These are phyloP conservation scores for Candida corydali DNA, from an alignment of 805 yeast genomes.

Conservation along the genomic window DNA sequence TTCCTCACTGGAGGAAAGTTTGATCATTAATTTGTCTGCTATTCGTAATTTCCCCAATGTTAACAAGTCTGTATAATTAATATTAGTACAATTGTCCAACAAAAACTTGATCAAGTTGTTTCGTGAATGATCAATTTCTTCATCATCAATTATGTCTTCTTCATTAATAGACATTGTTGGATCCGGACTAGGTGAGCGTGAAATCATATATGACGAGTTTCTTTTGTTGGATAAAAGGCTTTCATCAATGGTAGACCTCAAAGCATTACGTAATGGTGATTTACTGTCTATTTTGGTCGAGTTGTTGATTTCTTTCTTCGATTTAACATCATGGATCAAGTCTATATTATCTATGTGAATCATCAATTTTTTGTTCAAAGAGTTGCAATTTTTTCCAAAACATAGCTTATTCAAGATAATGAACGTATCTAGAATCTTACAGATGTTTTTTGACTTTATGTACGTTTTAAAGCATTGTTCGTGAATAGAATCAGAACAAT, in stretches of 20 bases:
- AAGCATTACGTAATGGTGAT: conserved; percentile 7
- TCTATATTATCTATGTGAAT: neutral
- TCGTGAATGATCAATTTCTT: conserved; percentile 21
- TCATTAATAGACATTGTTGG: conserved; percentile 14
- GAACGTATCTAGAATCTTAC: neutral
- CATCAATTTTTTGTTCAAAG: conserved; percentile 4
- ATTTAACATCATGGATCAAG: neutral
- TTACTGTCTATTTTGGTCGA: neutral
- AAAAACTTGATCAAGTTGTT: conserved; percentile 25
- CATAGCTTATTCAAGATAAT: conserved; percentile 2
- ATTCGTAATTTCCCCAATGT: conserved; percentile 32
- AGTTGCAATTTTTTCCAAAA: conserved; percentile 5
- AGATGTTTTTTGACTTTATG: conserved; percentile 1
- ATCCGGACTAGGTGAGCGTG: conserved; percentile 19
- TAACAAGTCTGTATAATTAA: conserved; percentile 23
- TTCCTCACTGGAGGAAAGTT: conserved; percentile 11
- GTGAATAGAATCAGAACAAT: conserved; percentile 55
- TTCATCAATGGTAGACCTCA: conserved; percentile 4
- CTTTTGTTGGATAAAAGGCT: neutral
- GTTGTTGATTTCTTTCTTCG: neutral
- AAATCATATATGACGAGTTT: neutral
- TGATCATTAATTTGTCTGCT: conserved; percentile 29
- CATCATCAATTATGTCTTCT: conserved; percentile 16
- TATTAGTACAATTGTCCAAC: conserved; percentile 17
- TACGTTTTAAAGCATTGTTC: conserved; percentile 49